These are phyloP conservation scores for Hura crepitans DNA, from an alignment of 441 rosid species.

Conservation along the genomic window DNA sequence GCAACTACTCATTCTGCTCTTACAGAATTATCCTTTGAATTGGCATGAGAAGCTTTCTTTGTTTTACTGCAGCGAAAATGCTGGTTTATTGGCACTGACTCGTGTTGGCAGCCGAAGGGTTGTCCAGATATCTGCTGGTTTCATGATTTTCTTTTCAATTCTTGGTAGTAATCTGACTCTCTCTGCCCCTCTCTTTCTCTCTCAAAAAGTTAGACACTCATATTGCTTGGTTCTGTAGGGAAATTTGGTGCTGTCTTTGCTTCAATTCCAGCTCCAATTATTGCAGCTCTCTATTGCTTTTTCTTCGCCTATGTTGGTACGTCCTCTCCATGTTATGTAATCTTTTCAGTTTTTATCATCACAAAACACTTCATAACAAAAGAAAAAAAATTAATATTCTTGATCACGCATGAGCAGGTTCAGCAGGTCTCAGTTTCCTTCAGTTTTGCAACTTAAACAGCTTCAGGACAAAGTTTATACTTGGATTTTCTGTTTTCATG, in stretches of 20 bases:
- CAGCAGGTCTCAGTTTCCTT: slow-evolving; percentile 76
- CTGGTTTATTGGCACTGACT: slow-evolving; percentile 81
- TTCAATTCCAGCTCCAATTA: slow-evolving; percentile 85
- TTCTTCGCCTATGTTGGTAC: slow-evolving; percentile 94
- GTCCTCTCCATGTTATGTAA: slow-evolving; percentile 20
- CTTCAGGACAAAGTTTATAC: slow-evolving; percentile 64
- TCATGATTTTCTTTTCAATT: slow-evolving; percentile 96
- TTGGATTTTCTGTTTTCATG: slow-evolving; percentile 94
- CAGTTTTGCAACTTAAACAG: slow-evolving; percentile 95
- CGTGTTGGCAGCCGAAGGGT: slow-evolving; percentile 94
- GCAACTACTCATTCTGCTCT: background rate
- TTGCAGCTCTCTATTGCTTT: slow-evolving; percentile 80
- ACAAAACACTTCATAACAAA: slow-evolving; percentile 1
- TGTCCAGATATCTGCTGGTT: slow-evolving; percentile 88
- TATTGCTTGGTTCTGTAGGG: slow-evolving; percentile 42
- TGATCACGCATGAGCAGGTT: slow-evolving; percentile 44
- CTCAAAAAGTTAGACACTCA: background rate
- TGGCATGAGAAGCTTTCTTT: slow-evolving; percentile 17
- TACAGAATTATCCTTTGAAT: background rate
- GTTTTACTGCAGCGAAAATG: slow-evolving; percentile 66
- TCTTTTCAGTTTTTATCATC: background rate
- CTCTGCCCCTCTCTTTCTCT: background rate
- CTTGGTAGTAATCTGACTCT: slow-evolving; percentile 45
- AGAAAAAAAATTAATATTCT: no score
- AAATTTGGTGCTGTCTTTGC: slow-evolving; percentile 98